phyloP scores from a whole-genome alignment of 345 rosid genomes.

The Aethionema arabicum region DNA sequence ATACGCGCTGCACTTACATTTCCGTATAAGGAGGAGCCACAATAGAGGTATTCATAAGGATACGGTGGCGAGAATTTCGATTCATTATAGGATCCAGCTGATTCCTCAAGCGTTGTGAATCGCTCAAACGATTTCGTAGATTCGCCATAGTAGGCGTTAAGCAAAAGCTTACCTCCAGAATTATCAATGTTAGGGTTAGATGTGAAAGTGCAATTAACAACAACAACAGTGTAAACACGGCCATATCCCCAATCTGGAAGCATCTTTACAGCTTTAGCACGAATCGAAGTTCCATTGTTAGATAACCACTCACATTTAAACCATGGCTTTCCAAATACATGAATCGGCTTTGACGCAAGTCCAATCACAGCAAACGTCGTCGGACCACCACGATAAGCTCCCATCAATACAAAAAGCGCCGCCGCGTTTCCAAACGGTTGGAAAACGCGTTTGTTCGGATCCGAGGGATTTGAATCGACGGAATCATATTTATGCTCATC shows the following conservation, averaged over 20 bases:
- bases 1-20: conserved; percentile 63
- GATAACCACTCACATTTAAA: conserved; percentile 86
- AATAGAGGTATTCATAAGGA: conserved; percentile 71
- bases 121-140: conserved; percentile 54
- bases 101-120: conserved; percentile 57
- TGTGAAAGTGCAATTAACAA: conserved; percentile 68
- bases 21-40: conserved; percentile 84
- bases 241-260: conserved; percentile 95
- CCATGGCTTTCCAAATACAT: conserved; percentile 67
- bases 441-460: conserved; percentile 68
- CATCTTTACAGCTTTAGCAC: conserved; percentile 66
- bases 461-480: conserved; percentile 38
- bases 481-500: conserved; percentile 21
- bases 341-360: conserved; percentile 81
- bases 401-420: conserved; percentile 77
- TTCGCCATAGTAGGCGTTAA: conserved; percentile 63
- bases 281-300: conserved; percentile 48
- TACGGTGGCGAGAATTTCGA: conserved; percentile 54
- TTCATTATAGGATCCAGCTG: conserved; percentile 54
- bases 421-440: conserved; percentile 80
- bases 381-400: conserved; percentile 85
- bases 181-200: conserved; percentile 59
- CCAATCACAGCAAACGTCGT: conserved; percentile 73
- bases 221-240: conserved; percentile 77
- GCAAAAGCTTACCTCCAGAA: conserved; percentile 64